These are phyloP conservation scores for Eimeria necatrix DNA, from an alignment of 169 alveolate species.

Conservation along the genomic window DNA sequence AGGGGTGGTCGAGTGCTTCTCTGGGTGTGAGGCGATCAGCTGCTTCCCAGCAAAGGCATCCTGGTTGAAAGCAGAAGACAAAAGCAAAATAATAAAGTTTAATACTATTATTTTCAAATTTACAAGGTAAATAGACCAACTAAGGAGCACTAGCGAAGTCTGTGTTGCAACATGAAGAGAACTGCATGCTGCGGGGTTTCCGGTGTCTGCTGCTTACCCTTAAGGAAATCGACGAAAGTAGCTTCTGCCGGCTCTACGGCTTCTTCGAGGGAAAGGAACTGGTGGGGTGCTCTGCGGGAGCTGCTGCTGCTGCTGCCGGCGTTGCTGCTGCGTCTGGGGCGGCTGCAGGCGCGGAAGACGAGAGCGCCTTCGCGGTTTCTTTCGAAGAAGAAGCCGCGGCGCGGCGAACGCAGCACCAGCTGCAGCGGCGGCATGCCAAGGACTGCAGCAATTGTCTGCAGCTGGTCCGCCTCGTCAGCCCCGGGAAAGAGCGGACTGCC, in stretches of 20 bases:
- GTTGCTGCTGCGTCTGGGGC: not conserved
- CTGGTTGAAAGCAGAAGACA: not conserved
- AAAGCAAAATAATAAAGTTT: not conserved
- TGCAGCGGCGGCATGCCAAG: constrained; percentile 81
- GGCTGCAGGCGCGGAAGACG: not conserved
- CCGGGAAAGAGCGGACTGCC: constrained; percentile 93
- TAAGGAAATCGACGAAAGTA: constrained; percentile 55
- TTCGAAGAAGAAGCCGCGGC: constrained; percentile 51
- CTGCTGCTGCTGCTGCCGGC: not conserved
- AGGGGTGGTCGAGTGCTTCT: constrained; percentile 92
- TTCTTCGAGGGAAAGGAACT: constrained; percentile 25
- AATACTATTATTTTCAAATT: not conserved
- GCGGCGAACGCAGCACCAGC: constrained; percentile 46
- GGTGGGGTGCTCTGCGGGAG: not conserved
- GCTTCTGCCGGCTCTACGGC: constrained; percentile 38
- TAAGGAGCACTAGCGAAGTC: not conserved
- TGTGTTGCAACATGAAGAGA: not conserved
- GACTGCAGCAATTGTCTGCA: constrained; percentile 88
- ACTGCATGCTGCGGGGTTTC: not conserved
- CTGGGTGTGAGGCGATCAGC: constrained; percentile 91
- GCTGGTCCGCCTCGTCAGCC: constrained; percentile 84
- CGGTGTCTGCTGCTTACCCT: constrained; percentile 5
- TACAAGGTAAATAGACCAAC: not conserved
- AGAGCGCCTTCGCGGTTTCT: constrained; percentile 1
- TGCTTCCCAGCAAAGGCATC: constrained; percentile 92